Evolutionary conservation across 2,329 filamentous ascomycete species (phyloP).

Genomic region (Dactylellina haptotyla): DNA sequence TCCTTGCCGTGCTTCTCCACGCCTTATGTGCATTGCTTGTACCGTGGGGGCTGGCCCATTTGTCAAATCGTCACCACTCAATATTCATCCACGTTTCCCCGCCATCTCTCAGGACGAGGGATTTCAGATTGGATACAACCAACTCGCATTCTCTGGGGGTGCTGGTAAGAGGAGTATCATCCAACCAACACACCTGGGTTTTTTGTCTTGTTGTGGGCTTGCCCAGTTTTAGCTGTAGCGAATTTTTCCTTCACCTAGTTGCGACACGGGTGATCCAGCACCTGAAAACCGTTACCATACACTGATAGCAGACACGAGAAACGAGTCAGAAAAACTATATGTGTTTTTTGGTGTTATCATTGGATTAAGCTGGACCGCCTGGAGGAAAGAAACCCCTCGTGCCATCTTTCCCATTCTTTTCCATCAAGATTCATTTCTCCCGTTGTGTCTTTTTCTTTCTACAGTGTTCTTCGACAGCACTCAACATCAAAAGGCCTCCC

Average conservation of each 20-base stretch:
- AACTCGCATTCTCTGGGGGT: constrained; percentile 3
- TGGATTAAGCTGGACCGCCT: background rate
- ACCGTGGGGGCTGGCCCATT: constrained; percentile 45
- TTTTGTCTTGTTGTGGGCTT: constrained; percentile 28
- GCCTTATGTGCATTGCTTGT: constrained; percentile 28
- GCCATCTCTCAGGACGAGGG: constrained; percentile 43
- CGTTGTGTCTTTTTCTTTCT: constrained; percentile 11
- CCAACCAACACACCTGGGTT: constrained; percentile 37
- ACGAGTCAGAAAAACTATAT: background rate
- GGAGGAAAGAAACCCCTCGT: background rate
- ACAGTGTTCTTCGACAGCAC: constrained; percentile 3
- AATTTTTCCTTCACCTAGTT: constrained; percentile 15
- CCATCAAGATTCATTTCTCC: background rate
- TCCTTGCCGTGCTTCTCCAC: constrained; percentile 34
- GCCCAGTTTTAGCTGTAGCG: constrained; percentile 27
- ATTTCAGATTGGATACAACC: constrained; percentile 44
- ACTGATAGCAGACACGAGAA: constrained; percentile 12
- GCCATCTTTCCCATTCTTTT: background rate
- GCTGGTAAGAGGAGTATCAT: constrained; percentile 4
- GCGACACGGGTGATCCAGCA: constrained; percentile 3
- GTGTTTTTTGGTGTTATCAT: background rate
- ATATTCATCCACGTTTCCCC: constrained; percentile 51
- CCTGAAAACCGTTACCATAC: constrained; percentile 18
- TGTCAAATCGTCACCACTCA: constrained; percentile 42
- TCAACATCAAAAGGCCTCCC: constrained; percentile 18